These are phyloP conservation scores for Hibiscus syriacus DNA, from an alignment of 345 rosid genomes.

Conservation along the genomic window DNA sequence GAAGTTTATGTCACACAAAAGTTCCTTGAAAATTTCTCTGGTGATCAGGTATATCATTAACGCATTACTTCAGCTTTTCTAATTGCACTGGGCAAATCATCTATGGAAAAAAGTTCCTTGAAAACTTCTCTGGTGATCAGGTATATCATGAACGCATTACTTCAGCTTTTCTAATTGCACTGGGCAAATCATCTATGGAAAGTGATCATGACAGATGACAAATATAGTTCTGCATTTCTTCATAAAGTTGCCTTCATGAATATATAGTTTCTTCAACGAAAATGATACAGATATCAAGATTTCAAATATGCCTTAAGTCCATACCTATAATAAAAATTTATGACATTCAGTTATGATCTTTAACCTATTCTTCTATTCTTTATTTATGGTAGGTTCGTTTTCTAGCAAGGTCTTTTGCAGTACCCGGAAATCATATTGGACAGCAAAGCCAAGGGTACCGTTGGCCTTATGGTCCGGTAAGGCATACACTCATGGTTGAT, in stretches of 20 bases:
- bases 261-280: background rate
- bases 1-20: slow-evolving; percentile 85
- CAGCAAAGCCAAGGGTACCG: slow-evolving; percentile 96
- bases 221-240: background rate
- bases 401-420: slow-evolving; percentile 81
- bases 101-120: no score
- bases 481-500: slow-evolving; percentile 18
- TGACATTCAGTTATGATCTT: background rate
- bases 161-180: background rate
- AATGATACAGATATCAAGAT: background rate
- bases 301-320: background rate
- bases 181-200: background rate
- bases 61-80: background rate
- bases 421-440: slow-evolving; percentile 95
- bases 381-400: slow-evolving; percentile 65
- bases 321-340: background rate
- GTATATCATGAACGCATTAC: slow-evolving; percentile 23
- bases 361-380: background rate
- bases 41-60: slow-evolving; percentile 68
- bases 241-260: background rate
- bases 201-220: background rate
- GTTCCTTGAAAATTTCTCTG: slow-evolving; percentile 86
- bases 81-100: background rate
- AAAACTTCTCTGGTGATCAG: no score
- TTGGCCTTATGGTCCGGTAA: slow-evolving; percentile 99